A percentile compares a stretch with the other conserved stretches of the same genome.
These are phyloP conservation scores for Trichoderma citrinoviride DNA, from an alignment of 2,329 filamentous ascomycete species.

Conservation along the genomic window DNA sequence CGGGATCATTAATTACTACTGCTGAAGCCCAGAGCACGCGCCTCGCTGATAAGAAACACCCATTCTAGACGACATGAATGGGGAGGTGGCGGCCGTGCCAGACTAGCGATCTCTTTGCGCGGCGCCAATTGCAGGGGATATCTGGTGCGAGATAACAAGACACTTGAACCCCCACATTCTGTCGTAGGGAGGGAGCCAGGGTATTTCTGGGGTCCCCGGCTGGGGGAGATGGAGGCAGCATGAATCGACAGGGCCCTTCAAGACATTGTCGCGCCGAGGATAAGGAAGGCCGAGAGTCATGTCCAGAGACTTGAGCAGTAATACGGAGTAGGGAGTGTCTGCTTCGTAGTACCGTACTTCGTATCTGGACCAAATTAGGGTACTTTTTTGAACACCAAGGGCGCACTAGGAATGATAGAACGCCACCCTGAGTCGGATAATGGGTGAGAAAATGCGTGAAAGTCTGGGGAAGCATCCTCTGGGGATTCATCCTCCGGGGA, in stretches of 20 bases:
- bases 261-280: slow-evolving; percentile 13
- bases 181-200: slow-evolving; percentile 14
- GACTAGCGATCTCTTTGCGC: slow-evolving; percentile 16
- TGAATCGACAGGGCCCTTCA: slow-evolving; percentile 6
- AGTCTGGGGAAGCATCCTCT: slow-evolving; percentile 18
- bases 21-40: slow-evolving; percentile 16
- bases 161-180: slow-evolving; percentile 20
- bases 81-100: slow-evolving; percentile 14
- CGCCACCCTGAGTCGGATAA: background rate
- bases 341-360: background rate
- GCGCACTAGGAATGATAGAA: slow-evolving; percentile 10
- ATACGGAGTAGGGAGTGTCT: background rate
- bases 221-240: slow-evolving; percentile 15
- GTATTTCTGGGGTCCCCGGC: slow-evolving; percentile 23
- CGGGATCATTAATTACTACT: background rate
- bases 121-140: slow-evolving; percentile 20
- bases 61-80: slow-evolving; percentile 4
- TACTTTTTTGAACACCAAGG: background rate
- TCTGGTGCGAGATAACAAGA: slow-evolving; percentile 20
- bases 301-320: background rate
- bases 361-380: background rate
- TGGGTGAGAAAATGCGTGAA: background rate
- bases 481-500: background rate
- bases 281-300: slow-evolving; percentile 19
- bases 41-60: slow-evolving; percentile 16